phyloP scores from a whole-genome alignment of 2,329 filamentous ascomycete species.

The Amauroascus verrucosus region DNA sequence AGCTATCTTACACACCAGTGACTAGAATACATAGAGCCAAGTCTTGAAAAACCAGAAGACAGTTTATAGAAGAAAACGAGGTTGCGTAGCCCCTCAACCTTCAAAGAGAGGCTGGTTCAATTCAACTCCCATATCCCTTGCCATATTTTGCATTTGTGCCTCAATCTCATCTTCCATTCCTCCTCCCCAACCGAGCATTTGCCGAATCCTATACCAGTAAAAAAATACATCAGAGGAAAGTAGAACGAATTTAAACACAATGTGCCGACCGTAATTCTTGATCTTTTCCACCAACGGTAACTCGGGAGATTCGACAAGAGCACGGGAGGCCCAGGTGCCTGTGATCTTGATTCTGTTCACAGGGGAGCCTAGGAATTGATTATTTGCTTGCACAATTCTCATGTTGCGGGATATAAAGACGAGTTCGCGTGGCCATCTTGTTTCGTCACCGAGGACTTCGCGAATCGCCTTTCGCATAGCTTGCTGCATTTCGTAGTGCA shows the following conservation, averaged over 20 bases:
- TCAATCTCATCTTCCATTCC: conserved; percentile 96
- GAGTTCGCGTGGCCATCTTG: conserved; percentile 80
- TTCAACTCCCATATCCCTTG: conserved; percentile 84
- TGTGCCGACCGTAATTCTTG: conserved; percentile 61
- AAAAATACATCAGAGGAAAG: conserved; percentile 70
- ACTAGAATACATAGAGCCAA: not conserved
- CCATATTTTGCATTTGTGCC: conserved; percentile 73
- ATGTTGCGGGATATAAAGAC: conserved; percentile 88
- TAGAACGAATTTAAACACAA: conserved; percentile 72
- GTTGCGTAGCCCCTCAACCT: conserved; percentile 37
- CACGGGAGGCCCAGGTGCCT: conserved; percentile 75
- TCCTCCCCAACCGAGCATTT: conserved; percentile 63
- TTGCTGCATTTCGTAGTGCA: conserved; percentile 70
- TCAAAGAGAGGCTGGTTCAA: conserved; percentile 82
- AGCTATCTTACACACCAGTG: not conserved
- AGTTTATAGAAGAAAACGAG: not conserved
- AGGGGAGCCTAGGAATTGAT: conserved; percentile 78
- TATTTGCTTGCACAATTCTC: conserved; percentile 86
- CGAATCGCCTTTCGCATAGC: conserved; percentile 62
- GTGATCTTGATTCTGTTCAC: conserved; percentile 92
- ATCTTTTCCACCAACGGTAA: conserved; percentile 53
- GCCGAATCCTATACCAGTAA: conserved; percentile 66
- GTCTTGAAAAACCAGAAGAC: not conserved
- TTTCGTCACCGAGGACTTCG: conserved; percentile 71
- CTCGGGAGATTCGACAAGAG: conserved; percentile 64